phyloP scores from a whole-genome alignment of 441 rosid species.

The Aquilaria agallochum region DNA sequence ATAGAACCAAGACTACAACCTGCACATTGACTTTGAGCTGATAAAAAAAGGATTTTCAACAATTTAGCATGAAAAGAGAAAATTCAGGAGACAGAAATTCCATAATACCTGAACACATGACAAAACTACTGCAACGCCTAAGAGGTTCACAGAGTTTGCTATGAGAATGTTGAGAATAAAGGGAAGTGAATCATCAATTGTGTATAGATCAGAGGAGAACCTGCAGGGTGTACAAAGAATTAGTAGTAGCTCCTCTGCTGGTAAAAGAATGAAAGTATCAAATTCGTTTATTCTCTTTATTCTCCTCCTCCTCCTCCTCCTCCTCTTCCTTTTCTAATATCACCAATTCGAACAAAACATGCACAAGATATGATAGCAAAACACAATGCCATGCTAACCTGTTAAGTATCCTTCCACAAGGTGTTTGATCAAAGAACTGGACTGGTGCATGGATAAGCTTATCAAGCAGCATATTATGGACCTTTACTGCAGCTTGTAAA shows the following conservation, averaged over 20 bases:
- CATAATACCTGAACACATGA: conserved; percentile 83
- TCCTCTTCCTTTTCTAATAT: too few species aligned
- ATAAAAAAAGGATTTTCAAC: conserved; percentile 10
- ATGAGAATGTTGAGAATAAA: conserved; percentile 94
- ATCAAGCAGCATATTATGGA: conserved; percentile 66
- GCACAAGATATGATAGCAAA: not conserved
- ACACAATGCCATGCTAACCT: conserved; percentile 46
- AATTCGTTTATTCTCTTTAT: too few species aligned
- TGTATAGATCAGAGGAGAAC: conserved; percentile 96
- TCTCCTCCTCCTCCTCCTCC: too few species aligned
- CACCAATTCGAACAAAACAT: too few species aligned
- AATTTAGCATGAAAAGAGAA: conserved; percentile 6
- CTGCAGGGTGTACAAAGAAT: conserved; percentile 36
- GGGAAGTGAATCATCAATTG: conserved; percentile 98
- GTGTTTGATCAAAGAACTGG: conserved; percentile 93
- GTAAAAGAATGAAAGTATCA: too few species aligned
- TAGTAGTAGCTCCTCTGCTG: too few species aligned
- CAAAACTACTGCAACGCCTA: conserved; percentile 82
- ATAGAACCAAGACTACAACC: conserved; percentile 80
- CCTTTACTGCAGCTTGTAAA: conserved; percentile 70
- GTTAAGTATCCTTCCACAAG: conserved; percentile 94
- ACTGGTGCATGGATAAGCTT: conserved; percentile 83
- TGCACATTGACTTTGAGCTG: conserved; percentile 27
- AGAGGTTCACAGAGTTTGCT: conserved; percentile 89
- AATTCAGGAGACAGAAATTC: conserved; percentile 15